Evolutionary conservation across 805 yeast genomes (phyloP), one percentile per base, ranked within the genome.

Genomic region (Suhomyces vadensis): DNA sequence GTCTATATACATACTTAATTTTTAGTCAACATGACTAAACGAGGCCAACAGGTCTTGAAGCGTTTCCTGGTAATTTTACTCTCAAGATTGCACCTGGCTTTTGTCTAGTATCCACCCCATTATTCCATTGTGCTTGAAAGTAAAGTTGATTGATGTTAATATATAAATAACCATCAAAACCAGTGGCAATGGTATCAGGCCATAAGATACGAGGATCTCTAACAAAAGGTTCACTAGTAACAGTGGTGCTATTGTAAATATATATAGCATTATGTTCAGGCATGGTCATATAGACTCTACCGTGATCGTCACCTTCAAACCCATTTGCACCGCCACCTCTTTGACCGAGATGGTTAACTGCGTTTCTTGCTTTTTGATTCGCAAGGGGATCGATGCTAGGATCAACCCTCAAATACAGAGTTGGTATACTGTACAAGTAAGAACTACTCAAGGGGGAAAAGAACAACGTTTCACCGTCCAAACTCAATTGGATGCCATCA

Each of bases 141-240:
- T 10, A 14, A n/a, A 35, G 38, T 19, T 35, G 38, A 8, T 35
- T 35, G 13, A 35, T 8, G 14, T 35, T 35, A 1, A 35, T 35
- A n/a, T 35, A 35, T 20, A 35, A 21, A 13, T 35, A 35, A 11
- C 38, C 38, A 13, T 35, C 38, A 14, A 21, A 35, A 7, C 38
- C 38, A 8, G 22, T 22, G 3, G 23, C 20, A 21, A 35, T 11
- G 29, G 38, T 35, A 21, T 35, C 38, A 8, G 38, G 38, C 38
- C 38, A 35, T n/a, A 35, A 13, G n/a, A 35, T 22, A 13, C 38
- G 25, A 35, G 38, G 38, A n/a, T 35, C 38, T 22, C 38, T 35
- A 19, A 35, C 38, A 22, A 35, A 35, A 4, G 38, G 27, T 21
- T 35, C 20, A 4, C n/a, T n/a, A n/a, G 38, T 22, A 22, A 23